Percentiles rank a stretch among this genome's conserved stretches.
Conservation (phyloP, 2,329 filamentous ascomycete species). For the Talaromyces sp. region DNA sequence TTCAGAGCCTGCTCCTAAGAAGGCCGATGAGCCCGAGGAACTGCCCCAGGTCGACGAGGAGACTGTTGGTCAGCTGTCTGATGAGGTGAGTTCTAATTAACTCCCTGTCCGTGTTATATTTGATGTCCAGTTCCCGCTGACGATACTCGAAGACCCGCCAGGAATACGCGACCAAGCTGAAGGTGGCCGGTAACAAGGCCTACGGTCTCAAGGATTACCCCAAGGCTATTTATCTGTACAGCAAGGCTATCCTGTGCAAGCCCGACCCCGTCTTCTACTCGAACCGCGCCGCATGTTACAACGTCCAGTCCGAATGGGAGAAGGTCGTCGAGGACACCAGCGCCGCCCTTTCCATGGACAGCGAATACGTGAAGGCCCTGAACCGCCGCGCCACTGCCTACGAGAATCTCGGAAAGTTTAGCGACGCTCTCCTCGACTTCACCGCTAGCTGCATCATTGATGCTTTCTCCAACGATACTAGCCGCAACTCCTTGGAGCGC, state of each 20-base stretch:
- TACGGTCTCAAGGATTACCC: slow-evolving; percentile 94
- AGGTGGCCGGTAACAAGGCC: slow-evolving; percentile 93
- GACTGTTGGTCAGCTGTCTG: slow-evolving; percentile 50
- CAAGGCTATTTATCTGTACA: slow-evolving; percentile 91
- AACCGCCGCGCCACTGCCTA: slow-evolving; percentile 97
- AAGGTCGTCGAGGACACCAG: slow-evolving; percentile 97
- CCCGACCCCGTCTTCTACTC: slow-evolving; percentile 98
- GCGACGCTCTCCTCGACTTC: slow-evolving; percentile 94
- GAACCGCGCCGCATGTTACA: slow-evolving; percentile 96
- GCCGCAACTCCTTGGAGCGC: slow-evolving; percentile 86
- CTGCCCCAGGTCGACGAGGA: slow-evolving; percentile 65
- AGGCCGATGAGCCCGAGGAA: slow-evolving; percentile 61
- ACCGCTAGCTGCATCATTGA: slow-evolving; percentile 99
- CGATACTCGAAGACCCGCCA: slow-evolving; percentile 66
- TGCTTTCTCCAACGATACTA: slow-evolving; percentile 88
- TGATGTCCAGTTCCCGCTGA: not conserved
- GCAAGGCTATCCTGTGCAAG: slow-evolving; percentile 94
- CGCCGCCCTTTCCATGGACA: slow-evolving; percentile 88
- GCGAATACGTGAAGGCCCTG: slow-evolving; percentile 94
- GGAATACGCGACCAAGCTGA: slow-evolving; percentile 85
- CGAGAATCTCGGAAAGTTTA: slow-evolving; percentile 87
- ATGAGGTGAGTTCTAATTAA: slow-evolving; percentile 43
- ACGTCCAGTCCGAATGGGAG: slow-evolving; percentile 88
- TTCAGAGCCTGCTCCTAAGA: slow-evolving; percentile 48
- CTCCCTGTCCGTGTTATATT: not conserved